phyloP scores from a whole-genome alignment of 176 grass and related monocot species.

The Carex myosuroides region DNA sequence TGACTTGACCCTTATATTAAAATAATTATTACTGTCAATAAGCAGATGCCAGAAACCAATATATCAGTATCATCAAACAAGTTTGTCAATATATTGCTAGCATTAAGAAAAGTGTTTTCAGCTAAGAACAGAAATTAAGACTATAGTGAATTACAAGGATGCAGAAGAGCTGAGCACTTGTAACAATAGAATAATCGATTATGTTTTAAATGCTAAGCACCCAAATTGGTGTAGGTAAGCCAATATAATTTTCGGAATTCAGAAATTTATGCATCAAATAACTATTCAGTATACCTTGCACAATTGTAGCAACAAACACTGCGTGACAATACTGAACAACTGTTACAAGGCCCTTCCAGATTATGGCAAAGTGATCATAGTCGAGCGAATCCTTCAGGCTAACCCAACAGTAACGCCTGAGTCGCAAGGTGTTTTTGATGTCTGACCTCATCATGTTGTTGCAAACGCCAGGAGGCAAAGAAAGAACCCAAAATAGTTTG shows the following conservation, averaged over 20 bases:
- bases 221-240: too few species aligned
- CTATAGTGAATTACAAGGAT: too few species aligned
- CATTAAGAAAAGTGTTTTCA: too few species aligned
- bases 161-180: too few species aligned
- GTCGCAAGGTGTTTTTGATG: slow-evolving; percentile 57
- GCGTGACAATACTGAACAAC: slow-evolving; percentile 51
- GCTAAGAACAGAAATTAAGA: too few species aligned
- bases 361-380: slow-evolving; percentile 63
- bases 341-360: slow-evolving; percentile 65
- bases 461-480: slow-evolving; percentile 71
- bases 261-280: not conserved
- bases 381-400: slow-evolving; percentile 48
- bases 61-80: too few species aligned
- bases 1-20: too few species aligned
- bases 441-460: slow-evolving; percentile 84
- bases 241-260: not conserved
- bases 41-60: too few species aligned
- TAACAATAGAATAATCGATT: too few species aligned
- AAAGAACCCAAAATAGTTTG: slow-evolving; percentile 55
- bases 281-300: slow-evolving; percentile 57
- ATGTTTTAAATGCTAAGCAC: too few species aligned
- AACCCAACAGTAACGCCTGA: slow-evolving; percentile 27
- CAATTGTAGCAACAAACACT: slow-evolving; percentile 76
- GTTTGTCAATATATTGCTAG: too few species aligned
- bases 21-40: too few species aligned